A percentile compares a stretch with the other conserved stretches of the same genome.
phyloP scores from a whole-genome alignment of 164 flowering plant species.

The Amborella trichopoda region DNA sequence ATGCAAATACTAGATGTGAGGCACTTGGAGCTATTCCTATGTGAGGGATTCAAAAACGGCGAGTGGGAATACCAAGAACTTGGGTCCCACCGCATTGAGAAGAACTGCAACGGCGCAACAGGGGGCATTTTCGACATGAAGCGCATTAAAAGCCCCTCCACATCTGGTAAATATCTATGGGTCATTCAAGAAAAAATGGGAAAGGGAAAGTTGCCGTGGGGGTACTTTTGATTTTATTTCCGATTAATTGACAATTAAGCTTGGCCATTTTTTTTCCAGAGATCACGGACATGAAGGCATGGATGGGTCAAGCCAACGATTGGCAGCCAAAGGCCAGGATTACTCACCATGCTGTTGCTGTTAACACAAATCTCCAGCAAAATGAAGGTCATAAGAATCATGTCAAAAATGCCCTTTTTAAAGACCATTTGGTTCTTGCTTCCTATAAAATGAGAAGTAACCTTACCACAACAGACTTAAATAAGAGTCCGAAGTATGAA shows the following conservation, averaged over 20 bases:
- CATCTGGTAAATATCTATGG: slow-evolving; percentile 44
- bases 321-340: slow-evolving; percentile 80
- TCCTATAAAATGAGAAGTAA: too few relatives aligned
- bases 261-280: slow-evolving; percentile 34
- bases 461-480: too few relatives aligned
- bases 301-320: slow-evolving; percentile 56
- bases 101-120: slow-evolving; percentile 16
- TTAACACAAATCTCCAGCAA: slow-evolving; percentile 72
- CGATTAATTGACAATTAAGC: too few relatives aligned
- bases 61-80: slow-evolving; percentile 70
- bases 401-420: too few relatives aligned
- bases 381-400: too few relatives aligned
- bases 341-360: slow-evolving; percentile 65
- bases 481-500: too few relatives aligned
- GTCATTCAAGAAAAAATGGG: too few relatives aligned
- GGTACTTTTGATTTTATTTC: too few relatives aligned
- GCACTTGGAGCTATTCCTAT: slow-evolving; percentile 73
- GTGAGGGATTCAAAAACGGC: slow-evolving; percentile 47
- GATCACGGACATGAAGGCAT: slow-evolving; percentile 43
- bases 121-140: slow-evolving; percentile 29
- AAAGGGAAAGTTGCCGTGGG: too few relatives aligned
- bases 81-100: slow-evolving; percentile 38
- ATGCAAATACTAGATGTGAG: slow-evolving; percentile 93
- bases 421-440: too few relatives aligned
- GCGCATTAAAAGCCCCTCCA: slow-evolving; percentile 39